A percentile compares a stretch with the other conserved stretches of the same genome.
phyloP scores from a whole-genome alignment of 2,329 filamentous ascomycete genomes.

The Huntiella bhutanensis region DNA sequence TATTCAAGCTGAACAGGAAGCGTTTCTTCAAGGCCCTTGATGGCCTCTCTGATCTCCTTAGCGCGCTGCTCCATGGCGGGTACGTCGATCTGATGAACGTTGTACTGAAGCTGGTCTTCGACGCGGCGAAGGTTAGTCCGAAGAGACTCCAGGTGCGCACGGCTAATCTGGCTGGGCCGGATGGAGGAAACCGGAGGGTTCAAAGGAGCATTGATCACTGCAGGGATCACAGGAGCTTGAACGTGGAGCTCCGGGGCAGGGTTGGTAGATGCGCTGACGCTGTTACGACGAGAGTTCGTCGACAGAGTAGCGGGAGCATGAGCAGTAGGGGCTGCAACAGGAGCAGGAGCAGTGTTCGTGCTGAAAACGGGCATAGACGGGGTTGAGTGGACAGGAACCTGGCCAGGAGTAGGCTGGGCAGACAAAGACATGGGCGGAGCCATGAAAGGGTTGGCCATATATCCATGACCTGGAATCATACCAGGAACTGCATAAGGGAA shows the following conservation, averaged over 20 bases:
- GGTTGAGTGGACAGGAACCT: background rate
- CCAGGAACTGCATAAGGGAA: slow-evolving; percentile 9
- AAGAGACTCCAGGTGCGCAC: slow-evolving; percentile 37
- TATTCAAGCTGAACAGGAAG: slow-evolving; percentile 25
- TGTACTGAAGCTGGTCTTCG: slow-evolving; percentile 40
- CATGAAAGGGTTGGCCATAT: slow-evolving; percentile 8
- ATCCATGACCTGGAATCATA: slow-evolving; percentile 7
- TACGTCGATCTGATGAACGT: slow-evolving; percentile 43
- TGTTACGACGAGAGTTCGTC: slow-evolving; percentile 3
- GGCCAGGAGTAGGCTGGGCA: background rate
- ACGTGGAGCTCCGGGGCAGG: background rate
- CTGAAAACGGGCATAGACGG: too few relatives aligned
- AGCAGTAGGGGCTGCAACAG: slow-evolving; percentile 2
- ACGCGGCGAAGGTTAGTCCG: slow-evolving; percentile 24
- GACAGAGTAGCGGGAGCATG: background rate
- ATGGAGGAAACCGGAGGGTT: slow-evolving; percentile 37
- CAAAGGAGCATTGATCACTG: slow-evolving; percentile 13
- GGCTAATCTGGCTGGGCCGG: slow-evolving; percentile 40
- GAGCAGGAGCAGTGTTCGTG: background rate
- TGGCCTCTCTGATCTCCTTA: slow-evolving; percentile 24
- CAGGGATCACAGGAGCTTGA: background rate
- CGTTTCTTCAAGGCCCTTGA: slow-evolving; percentile 30
- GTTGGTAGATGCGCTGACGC: background rate
- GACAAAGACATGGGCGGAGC: slow-evolving; percentile 3
- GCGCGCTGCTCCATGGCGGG: slow-evolving; percentile 27